phyloP scores from a whole-genome alignment of 2,329 filamentous ascomycete species.

The Cytospora piceae region DNA sequence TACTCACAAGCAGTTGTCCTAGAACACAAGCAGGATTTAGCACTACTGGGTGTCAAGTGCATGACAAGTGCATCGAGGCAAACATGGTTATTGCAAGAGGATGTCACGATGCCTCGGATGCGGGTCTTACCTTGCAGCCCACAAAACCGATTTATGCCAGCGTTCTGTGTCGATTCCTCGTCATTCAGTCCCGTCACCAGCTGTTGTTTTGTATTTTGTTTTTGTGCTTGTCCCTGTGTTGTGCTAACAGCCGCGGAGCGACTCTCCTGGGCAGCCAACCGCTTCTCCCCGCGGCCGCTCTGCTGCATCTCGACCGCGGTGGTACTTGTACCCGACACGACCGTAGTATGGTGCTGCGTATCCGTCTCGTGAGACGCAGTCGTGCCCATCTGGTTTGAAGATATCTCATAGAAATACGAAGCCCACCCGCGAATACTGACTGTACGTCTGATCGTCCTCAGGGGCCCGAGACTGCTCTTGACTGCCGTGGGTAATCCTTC shows the following conservation, averaged over 20 bases:
- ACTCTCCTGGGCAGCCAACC: not conserved
- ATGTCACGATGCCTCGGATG: not conserved
- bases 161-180: constrained; percentile 8
- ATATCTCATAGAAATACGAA: constrained; percentile 24
- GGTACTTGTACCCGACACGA: constrained; percentile 19
- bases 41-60: not conserved
- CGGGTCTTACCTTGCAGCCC: constrained; percentile 29
- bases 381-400: constrained; percentile 17
- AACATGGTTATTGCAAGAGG: not conserved
- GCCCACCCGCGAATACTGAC: constrained; percentile 28
- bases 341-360: not conserved
- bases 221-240: not conserved
- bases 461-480: constrained; percentile 24
- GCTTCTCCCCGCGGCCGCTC: constrained; percentile 20
- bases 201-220: not conserved
- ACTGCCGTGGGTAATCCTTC: constrained; percentile 26
- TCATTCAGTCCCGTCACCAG: not conserved
- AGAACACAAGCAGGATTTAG: not conserved
- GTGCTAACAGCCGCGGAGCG: not conserved
- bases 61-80: not conserved
- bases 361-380: constrained; percentile 8
- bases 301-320: constrained; percentile 24
- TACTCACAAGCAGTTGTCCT: constrained; percentile 26
- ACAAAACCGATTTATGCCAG: constrained; percentile 31
- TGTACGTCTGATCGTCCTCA: constrained; percentile 24